Percentiles rank a stretch among this genome's conserved stretches.
Conservation (phyloP, 352 stramenopile species). For the Globisporangium iwayamae region DNA sequence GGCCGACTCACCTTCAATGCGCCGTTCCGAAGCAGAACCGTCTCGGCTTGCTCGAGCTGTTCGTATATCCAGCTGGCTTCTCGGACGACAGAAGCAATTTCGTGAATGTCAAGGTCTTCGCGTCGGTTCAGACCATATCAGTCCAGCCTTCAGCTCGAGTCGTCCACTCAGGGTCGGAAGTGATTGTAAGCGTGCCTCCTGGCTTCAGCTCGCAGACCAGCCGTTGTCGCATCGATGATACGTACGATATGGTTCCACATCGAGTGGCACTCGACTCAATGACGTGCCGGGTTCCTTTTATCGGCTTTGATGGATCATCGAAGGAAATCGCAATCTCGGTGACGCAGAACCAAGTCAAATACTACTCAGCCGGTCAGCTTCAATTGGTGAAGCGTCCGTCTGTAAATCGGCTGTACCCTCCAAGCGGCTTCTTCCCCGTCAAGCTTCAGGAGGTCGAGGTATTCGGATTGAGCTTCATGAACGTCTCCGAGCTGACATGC, state of each 20-base stretch:
- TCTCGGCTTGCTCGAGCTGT: slow-evolving; percentile 10
- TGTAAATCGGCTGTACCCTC: slow-evolving; percentile 4
- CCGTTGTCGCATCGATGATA: not conserved
- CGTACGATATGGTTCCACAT: not conserved
- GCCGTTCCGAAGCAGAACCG: slow-evolving; percentile 9
- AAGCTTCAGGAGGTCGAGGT: slow-evolving; percentile 8
- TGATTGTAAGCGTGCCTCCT: not conserved
- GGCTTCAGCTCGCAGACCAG: not conserved
- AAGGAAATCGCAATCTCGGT: not conserved
- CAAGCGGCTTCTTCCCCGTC: slow-evolving; percentile 3
- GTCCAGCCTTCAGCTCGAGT: slow-evolving; percentile 1
- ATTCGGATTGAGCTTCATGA: slow-evolving; percentile 7
- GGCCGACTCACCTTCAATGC: slow-evolving; percentile 8
- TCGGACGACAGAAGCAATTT: slow-evolving; percentile 10
- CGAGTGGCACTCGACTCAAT: not conserved
- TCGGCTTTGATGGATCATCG: not conserved
- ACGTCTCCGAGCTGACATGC: slow-evolving; percentile 6
- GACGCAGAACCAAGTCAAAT: slow-evolving; percentile 1
- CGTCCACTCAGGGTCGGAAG: slow-evolving; percentile 6
- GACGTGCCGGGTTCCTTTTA: slow-evolving; percentile 4
- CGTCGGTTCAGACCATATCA: not conserved
- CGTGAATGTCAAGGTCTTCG: slow-evolving; percentile 5
- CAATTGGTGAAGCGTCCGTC: slow-evolving; percentile 6
- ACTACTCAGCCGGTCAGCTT: slow-evolving; percentile 1
- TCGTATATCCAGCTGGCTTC: slow-evolving; percentile 15